Base-by-base conservation (phyloP, 352 stramenopile genomes). In the Hyphochytrium catenoides region DNA sequence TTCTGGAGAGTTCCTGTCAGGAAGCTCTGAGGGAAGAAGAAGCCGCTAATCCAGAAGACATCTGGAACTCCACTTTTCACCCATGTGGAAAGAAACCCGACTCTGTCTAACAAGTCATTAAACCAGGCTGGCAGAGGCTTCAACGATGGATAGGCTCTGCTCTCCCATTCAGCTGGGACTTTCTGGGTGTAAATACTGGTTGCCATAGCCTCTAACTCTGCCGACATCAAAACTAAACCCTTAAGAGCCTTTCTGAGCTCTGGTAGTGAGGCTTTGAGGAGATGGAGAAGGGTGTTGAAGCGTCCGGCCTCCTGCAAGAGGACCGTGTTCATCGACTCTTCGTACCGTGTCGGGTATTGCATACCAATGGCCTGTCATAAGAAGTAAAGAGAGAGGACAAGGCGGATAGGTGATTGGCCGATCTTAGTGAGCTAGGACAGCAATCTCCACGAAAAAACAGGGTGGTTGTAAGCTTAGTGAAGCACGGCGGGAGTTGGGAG, bases 261-360 rank as follows among this genome's bases (percentile, higher is more conserved):
- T 23, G 61, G 56, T 1, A 83, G 56, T 20, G 63, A 74, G 5
- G 56, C 54, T 9, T 56, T 42, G 50, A 85, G 74, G 15, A 75
- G 50, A 2, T 34, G 42, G 9, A 85, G 46, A 12, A 85, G 52
- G 21, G 68, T 66, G 43, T 85, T 85, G 41, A 74, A 85, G 8
- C 69, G 63, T 47, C 79, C 59, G 0, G 76, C 62, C 34, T 85
- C 70, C 27, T 85, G 70, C 2, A 73, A 76, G 2, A 95, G 46
- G 16, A 94, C 81, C 1, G 79, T 95, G 57, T 95, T 93, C 81
- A 95, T 93, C 2, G 73, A 90, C 47, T 95, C 78, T 9, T 70
- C 46, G 54, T 94, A 93, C 35, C 57, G 47, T 4, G 93, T 71
- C 0, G 82, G 82, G 48, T 91, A 93, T 27, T 59, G 60, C 8